A percentile compares a stretch with the other conserved stretches of the same genome.
phyloP scores from a whole-genome alignment of 1,284 basidiomycete genomes.

The Trichosporon sp. region DNA sequence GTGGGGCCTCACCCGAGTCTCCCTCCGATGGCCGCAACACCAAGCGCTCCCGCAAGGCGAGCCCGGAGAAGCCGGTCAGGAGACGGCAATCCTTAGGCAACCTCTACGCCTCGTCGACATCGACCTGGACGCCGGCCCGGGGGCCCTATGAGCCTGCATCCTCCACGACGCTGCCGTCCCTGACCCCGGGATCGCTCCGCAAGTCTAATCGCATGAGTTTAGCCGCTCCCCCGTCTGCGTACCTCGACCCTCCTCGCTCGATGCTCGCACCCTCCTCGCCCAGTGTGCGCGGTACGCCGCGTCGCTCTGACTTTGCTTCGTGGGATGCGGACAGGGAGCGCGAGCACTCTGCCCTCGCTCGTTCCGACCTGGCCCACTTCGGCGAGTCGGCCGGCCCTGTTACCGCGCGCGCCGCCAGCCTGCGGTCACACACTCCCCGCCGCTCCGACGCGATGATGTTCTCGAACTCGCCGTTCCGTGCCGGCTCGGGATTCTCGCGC shows the following conservation, averaged over 20 bases:
- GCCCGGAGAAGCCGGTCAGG: slow-evolving; percentile 25
- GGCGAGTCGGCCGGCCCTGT: neutral
- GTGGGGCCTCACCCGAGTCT: slow-evolving; percentile 38
- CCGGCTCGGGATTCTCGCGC: slow-evolving; percentile 34
- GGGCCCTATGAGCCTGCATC: slow-evolving; percentile 6
- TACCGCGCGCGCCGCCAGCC: slow-evolving; percentile 4
- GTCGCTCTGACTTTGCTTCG: neutral
- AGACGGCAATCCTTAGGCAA: slow-evolving; percentile 16
- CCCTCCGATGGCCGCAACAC: slow-evolving; percentile 37
- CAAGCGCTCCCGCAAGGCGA: slow-evolving; percentile 36
- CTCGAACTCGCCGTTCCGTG: slow-evolving; percentile 23
- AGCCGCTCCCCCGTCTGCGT: slow-evolving; percentile 31
- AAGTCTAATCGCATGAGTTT: slow-evolving; percentile 8
- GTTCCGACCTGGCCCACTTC: slow-evolving; percentile 9
- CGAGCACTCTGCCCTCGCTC: slow-evolving; percentile 11
- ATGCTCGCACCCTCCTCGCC: slow-evolving; percentile 37
- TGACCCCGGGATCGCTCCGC: slow-evolving; percentile 19
- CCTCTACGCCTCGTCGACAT: slow-evolving; percentile 13
- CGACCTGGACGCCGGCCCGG: slow-evolving; percentile 1
- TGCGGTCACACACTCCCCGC: slow-evolving; percentile 9
- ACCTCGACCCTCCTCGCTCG: slow-evolving; percentile 46
- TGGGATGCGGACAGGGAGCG: slow-evolving; percentile 13
- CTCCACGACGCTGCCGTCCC: neutral
- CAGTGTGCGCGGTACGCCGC: slow-evolving; percentile 10
- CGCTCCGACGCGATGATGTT: slow-evolving; percentile 15